Conservation (phyloP, 1,284 basidiomycete genomes). For the Thecaphora thlaspeos region DNA sequence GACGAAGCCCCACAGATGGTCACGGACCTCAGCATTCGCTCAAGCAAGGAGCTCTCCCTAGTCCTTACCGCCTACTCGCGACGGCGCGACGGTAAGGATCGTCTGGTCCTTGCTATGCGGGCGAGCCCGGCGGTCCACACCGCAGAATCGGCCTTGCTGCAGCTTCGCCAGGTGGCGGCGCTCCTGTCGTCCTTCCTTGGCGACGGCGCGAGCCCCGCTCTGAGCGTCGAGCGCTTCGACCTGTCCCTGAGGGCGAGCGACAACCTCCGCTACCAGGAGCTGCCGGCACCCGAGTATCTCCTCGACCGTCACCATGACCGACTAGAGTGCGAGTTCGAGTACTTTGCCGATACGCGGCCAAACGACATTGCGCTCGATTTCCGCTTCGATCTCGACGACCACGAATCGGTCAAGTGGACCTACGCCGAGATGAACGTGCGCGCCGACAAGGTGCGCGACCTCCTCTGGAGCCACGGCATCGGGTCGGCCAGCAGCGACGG, state of each 20-base stretch:
- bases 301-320: conserved; percentile 22
- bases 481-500: conserved; percentile 23
- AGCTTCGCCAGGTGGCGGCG: conserved; percentile 32
- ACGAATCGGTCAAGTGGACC: conserved; percentile 24
- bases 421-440: conserved; percentile 44
- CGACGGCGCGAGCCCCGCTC: conserved; percentile 20
- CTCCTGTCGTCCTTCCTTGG: conserved; percentile 24
- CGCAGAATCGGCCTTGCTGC: conserved; percentile 27
- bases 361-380: conserved; percentile 44
- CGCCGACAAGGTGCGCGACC: conserved; percentile 35
- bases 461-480: conserved; percentile 33
- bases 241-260: conserved; percentile 33
- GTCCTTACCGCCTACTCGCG: conserved; percentile 10
- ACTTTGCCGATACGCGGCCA: conserved; percentile 30
- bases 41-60: conserved; percentile 12
- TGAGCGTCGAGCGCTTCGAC: conserved; percentile 23
- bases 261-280: conserved; percentile 24
- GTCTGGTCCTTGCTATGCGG: conserved; percentile 12
- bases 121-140: conserved; percentile 37
- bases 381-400: conserved; percentile 32
- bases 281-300: conserved; percentile 22
- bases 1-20: not conserved
- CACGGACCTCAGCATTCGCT: not conserved
- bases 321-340: conserved; percentile 40
- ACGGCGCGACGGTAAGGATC: not conserved